These are phyloP conservation scores for Candida stauntonica DNA, from an alignment of 805 yeast genomes.

Conservation along the genomic window DNA sequence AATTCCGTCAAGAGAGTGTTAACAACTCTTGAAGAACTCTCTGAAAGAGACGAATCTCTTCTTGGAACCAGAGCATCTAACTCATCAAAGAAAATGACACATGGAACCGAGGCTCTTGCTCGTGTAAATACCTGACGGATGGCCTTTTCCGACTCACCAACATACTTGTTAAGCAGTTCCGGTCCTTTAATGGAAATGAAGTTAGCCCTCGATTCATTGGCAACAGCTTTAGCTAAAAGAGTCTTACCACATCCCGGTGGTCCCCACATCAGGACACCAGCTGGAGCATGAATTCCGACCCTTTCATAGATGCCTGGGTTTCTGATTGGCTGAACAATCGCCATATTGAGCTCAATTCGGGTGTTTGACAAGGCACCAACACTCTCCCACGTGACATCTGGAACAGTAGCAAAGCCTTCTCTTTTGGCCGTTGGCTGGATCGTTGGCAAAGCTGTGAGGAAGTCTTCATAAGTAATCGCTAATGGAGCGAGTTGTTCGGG, in stretches of 20 bases:
- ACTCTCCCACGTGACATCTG: slow-evolving; percentile 93
- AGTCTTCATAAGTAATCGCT: slow-evolving; percentile 74
- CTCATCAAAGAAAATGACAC: slow-evolving; percentile 94
- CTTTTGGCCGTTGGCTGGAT: slow-evolving; percentile 97
- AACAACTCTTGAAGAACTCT: slow-evolving; percentile 88
- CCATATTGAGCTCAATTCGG: slow-evolving; percentile 91
- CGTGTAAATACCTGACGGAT: slow-evolving; percentile 89
- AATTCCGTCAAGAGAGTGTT: slow-evolving; percentile 91
- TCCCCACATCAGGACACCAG: slow-evolving; percentile 97
- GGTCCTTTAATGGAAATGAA: slow-evolving; percentile 96
- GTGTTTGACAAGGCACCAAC: slow-evolving; percentile 85
- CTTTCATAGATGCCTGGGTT: slow-evolving; percentile 84
- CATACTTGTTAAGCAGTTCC: slow-evolving; percentile 88
- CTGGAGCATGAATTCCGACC: slow-evolving; percentile 94
- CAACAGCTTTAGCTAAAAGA: slow-evolving; percentile 92
- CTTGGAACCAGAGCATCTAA: slow-evolving; percentile 94
- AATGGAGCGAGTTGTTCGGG: slow-evolving; percentile 71
- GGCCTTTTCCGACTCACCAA: slow-evolving; percentile 93
- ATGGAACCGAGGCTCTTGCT: slow-evolving; percentile 90
- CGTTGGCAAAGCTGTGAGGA: slow-evolving; percentile 79
- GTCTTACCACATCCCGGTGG: slow-evolving; percentile 99
- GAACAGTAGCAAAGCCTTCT: slow-evolving; percentile 98
- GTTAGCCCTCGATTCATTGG: slow-evolving; percentile 94
- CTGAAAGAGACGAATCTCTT: slow-evolving; percentile 84
- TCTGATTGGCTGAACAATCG: slow-evolving; percentile 93